A percentile compares a stretch with the other conserved stretches of the same genome.
Evolutionary conservation across 805 yeast species (phyloP).

Genomic region (Candida oleophila): DNA sequence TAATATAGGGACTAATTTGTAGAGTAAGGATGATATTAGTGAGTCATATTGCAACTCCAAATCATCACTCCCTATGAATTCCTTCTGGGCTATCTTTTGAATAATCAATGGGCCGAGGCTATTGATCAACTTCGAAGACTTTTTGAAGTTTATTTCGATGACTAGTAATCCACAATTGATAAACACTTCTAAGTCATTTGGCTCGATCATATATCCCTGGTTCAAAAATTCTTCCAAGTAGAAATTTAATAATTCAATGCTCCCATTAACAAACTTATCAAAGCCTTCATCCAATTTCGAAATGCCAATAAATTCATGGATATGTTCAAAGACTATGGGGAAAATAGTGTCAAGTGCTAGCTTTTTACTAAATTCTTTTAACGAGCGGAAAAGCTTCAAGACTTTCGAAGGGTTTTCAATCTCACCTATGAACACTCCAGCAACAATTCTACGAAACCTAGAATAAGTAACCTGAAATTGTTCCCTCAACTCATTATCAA

Average conservation of each 20-base stretch:
- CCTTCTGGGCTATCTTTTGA: background rate
- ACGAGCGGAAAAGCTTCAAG: constrained; percentile 20
- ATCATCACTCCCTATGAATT: background rate
- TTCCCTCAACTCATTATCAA: background rate
- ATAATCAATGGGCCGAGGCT: background rate
- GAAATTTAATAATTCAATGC: constrained; percentile 22
- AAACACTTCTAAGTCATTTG: constrained; percentile 21
- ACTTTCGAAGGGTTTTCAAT: constrained; percentile 18
- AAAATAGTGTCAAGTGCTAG: constrained; percentile 32
- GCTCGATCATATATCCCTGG: constrained; percentile 24
- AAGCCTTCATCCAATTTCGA: constrained; percentile 37
- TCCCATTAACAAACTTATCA: constrained; percentile 22
- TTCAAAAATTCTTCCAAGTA: constrained; percentile 29
- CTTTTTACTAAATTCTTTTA: constrained; percentile 36
- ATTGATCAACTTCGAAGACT: background rate
- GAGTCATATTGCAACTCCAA: background rate
- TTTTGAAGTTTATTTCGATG: constrained; percentile 22
- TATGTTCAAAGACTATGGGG: constrained; percentile 35
- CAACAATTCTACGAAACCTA: background rate
- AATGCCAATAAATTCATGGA: constrained; percentile 29
- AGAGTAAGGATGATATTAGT: background rate
- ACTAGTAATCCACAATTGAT: constrained; percentile 29
- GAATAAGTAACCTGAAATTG: background rate
- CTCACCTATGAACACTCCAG: constrained; percentile 23
- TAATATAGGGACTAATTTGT: constrained; percentile 1